Conservation (phyloP, 2,329 filamentous ascomycete genomes). For the Monosporascus ibericus region DNA sequence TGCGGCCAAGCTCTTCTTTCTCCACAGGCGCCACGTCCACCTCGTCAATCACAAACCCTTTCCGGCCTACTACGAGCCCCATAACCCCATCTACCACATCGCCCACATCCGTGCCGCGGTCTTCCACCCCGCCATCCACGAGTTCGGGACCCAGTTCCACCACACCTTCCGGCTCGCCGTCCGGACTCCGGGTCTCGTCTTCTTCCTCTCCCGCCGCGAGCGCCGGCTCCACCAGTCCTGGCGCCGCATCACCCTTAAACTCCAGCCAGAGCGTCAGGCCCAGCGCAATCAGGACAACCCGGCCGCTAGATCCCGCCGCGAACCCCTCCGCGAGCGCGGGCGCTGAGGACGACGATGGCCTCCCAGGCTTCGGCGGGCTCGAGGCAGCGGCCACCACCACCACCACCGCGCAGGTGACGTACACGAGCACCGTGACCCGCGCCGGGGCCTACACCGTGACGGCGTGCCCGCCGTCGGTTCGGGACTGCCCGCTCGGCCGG, state of each 20-base stretch:
- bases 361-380: neutral
- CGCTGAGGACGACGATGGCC: neutral
- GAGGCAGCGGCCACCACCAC: neutral
- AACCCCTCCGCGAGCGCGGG: neutral
- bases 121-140: neutral
- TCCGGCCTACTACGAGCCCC: neutral
- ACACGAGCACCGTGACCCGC: slow-evolving; percentile 20
- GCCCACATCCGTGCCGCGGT: neutral
- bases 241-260: too few relatives aligned
- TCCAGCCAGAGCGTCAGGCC: too few relatives aligned
- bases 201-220: too few relatives aligned
- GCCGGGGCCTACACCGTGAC: slow-evolving; percentile 15
- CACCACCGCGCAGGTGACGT: slow-evolving; percentile 1
- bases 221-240: too few relatives aligned
- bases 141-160: too few relatives aligned
- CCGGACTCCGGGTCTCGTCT: too few relatives aligned
- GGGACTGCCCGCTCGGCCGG: slow-evolving; percentile 6
- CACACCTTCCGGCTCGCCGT: too few relatives aligned
- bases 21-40: neutral
- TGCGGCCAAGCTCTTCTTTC: too few relatives aligned
- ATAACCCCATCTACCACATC: neutral
- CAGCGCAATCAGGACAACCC: too few relatives aligned
- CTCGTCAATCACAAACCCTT: neutral
- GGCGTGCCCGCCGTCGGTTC: slow-evolving; percentile 3
- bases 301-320: neutral